Evolutionary conservation across 2,329 filamentous ascomycete genomes (phyloP).

Genomic region (Knufia fluminis): DNA sequence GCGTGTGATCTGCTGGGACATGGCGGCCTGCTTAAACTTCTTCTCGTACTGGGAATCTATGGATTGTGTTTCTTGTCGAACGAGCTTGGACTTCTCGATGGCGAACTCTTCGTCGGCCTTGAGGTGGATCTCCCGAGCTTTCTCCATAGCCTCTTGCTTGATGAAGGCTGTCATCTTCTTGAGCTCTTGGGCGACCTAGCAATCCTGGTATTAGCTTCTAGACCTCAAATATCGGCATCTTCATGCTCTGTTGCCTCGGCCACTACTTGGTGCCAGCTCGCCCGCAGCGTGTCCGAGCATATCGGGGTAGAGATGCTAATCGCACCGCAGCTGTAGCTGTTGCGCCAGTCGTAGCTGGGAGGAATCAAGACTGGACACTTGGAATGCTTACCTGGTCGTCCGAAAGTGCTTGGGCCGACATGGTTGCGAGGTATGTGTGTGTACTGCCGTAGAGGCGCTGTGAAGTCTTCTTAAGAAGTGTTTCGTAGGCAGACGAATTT

Average conservation of each 20-base stretch:
- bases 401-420: constrained; percentile 95
- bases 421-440: constrained; percentile 43
- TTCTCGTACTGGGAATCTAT: constrained; percentile 94
- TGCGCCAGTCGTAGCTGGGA: background rate
- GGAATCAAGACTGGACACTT: constrained; percentile 13
- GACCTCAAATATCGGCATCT: too few species aligned
- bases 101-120: constrained; percentile 99
- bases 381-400: constrained; percentile 71
- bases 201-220: constrained; percentile 11
- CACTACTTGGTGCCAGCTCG: too few species aligned
- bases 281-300: too few species aligned
- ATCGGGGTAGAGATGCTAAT: background rate
- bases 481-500: background rate
- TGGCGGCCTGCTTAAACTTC: constrained; percentile 97
- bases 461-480: background rate
- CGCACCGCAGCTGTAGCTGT: background rate
- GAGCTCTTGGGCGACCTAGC: constrained; percentile 89
- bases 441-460: constrained; percentile 7
- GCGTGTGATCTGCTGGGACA: constrained; percentile 97
- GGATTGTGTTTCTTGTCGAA: constrained; percentile 83
- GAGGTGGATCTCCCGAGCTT: constrained; percentile 92
- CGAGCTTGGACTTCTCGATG: constrained; percentile 98
- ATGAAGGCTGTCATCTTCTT: constrained; percentile 99
- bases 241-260: too few species aligned
- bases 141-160: constrained; percentile 94